Conservation (phyloP, 2,329 filamentous ascomycete genomes). For the Chrysoporthe cubensis region DNA sequence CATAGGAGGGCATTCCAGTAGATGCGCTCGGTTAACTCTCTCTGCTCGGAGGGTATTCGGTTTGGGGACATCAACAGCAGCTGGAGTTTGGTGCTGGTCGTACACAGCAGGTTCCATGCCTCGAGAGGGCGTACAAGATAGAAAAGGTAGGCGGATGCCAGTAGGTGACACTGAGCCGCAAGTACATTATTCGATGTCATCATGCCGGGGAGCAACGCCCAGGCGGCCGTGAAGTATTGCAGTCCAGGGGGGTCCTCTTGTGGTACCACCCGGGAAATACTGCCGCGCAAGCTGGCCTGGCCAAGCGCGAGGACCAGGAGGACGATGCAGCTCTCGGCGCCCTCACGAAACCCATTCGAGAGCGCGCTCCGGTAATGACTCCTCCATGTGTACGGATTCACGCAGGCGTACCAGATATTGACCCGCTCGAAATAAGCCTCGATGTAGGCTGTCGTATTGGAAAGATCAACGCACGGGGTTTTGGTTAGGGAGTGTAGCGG, state of each 20-base stretch:
- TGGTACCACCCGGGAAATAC: constrained; percentile 72
- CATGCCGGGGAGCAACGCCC: constrained; percentile 75
- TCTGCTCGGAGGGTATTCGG: constrained; percentile 70
- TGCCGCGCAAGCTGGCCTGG: constrained; percentile 74
- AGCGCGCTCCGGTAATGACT: constrained; percentile 76
- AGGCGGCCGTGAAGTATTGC: constrained; percentile 80
- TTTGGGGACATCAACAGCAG: constrained; percentile 75
- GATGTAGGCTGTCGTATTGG: constrained; percentile 75
- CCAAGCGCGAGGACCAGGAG: constrained; percentile 78
- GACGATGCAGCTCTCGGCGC: constrained; percentile 81
- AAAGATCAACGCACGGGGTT: constrained; percentile 69
- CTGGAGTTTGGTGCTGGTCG: constrained; percentile 80
- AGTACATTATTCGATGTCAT: constrained; percentile 81
- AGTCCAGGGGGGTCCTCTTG: constrained; percentile 75
- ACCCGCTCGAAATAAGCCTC: constrained; percentile 81
- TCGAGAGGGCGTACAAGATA: constrained; percentile 82
- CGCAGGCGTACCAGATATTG: constrained; percentile 84
- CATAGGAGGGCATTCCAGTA: constrained; percentile 86
- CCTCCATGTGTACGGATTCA: constrained; percentile 81
- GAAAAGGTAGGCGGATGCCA: constrained; percentile 81
- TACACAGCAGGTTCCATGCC: constrained; percentile 80
- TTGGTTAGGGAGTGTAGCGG: constrained; percentile 71
- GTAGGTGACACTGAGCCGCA: constrained; percentile 78
- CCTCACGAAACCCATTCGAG: constrained; percentile 75
- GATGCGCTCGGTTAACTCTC: constrained; percentile 75